These are phyloP conservation scores for Scutellaria baicalensis DNA, from an alignment of 257 asterid genomes.

Conservation along the genomic window DNA sequence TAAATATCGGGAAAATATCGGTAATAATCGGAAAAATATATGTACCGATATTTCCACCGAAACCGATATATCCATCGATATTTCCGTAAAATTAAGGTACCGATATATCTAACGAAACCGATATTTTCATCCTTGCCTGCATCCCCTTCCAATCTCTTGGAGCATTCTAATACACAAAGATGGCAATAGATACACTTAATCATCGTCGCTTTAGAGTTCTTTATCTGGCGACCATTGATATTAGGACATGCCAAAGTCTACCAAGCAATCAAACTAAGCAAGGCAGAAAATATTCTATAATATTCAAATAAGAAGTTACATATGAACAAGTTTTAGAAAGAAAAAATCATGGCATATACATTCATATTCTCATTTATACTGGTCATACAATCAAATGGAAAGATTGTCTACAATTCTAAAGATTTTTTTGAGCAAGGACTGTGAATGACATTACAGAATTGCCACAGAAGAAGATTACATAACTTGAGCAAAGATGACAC, in stretches of 20 bases:
- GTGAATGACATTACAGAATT: neutral
- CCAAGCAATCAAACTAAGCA: conserved; percentile 3
- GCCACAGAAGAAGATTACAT: neutral
- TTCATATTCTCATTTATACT: neutral
- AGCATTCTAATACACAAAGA: conserved; percentile 59
- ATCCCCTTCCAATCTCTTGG: conserved; percentile 86
- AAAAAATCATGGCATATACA: neutral
- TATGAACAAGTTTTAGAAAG: neutral
- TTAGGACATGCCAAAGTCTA: conserved; percentile 38
- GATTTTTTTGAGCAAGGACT: neutral
- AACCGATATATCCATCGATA: no score
- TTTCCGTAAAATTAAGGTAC: no score
- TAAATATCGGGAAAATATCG: no score
- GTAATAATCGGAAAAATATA: no score
- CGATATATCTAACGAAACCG: no score
- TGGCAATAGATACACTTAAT: conserved; percentile 40
- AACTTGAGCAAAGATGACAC: neutral
- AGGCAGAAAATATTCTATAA: neutral
- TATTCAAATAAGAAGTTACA: neutral
- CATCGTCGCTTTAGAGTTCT: conserved; percentile 55
- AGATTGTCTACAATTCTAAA: neutral
- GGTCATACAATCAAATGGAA: neutral
- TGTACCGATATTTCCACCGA: no score
- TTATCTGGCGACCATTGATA: conserved; percentile 28
- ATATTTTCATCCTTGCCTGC: no score